Base-by-base conservation (phyloP, 2,329 filamentous ascomycete genomes). In the Escovopsis weberi region DNA sequence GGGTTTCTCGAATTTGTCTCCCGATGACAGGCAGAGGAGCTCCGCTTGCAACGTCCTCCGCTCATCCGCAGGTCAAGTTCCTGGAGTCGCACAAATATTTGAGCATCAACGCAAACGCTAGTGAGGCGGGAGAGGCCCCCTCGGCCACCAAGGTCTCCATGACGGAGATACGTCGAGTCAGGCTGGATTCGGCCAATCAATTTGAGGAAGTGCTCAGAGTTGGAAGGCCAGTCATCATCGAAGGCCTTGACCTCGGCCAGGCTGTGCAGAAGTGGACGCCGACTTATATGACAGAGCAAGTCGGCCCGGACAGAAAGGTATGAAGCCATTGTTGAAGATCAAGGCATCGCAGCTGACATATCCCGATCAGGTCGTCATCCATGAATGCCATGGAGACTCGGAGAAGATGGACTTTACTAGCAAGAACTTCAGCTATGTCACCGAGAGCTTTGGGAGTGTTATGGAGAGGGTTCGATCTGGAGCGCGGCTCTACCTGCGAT, bases 351-450 rank as follows among this genome's bases (percentile, higher is more conserved):
- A 50, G 19, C 19, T 42, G 19, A 45, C 38, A 30, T 3, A 6
- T 34, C 28, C 6, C 10, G 6, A 30, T 2, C 28, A 84, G 73
- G 72, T 93, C 12, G 68, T 86, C 10, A 74, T 93, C 4, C 87
- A 94, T 53, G 74, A 84, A 49, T 77, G 80, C 18, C 60, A 67
- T 6, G 44, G 41, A 26, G 51, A 59, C 23, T 69, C 66, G 4
- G 66, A 74, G 28, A 73, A 73, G 38, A 86, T 94, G 81, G 80
- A 85, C 51, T 94, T 94, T 55, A 78, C 78, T 44, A 67, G 70
- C 38, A 94, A 93, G 60, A 93, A 94, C 58, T 94, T 94, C 55
- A 63, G 66, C 33, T 94, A 94, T 55, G 67, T 72, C 8, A 84
- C 76, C 4, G 78, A 80, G 48, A 55, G 65, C 2, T 85, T 94